Percentiles rank a stretch among this genome's conserved stretches.
Conservation (phyloP, 108 stramenopile genomes). For the Cyclotella choctawhatcheeana region DNA sequence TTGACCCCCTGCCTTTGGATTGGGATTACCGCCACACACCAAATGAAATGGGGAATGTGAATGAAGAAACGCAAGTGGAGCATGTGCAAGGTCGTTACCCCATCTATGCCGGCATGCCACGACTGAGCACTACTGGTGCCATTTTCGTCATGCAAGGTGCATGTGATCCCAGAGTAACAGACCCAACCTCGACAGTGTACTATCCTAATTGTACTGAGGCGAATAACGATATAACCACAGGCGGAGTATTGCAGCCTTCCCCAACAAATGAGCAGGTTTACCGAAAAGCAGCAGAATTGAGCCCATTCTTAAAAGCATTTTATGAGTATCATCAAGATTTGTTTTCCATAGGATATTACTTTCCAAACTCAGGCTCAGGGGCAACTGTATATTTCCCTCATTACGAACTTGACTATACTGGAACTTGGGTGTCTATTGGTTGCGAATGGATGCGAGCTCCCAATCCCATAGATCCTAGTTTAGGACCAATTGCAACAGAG, state of each 20-base stretch:
- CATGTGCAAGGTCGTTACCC: constrained; percentile 29
- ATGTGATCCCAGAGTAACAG: constrained; percentile 53
- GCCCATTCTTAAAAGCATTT: constrained; percentile 54
- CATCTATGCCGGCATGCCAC: constrained; percentile 8
- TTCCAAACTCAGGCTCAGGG: constrained; percentile 64
- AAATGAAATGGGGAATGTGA: constrained; percentile 21
- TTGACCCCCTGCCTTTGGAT: constrained; percentile 51
- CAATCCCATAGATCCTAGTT: constrained; percentile 36
- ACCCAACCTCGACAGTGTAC: constrained; percentile 26
- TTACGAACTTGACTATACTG: constrained; percentile 4
- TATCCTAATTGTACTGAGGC: constrained; percentile 55
- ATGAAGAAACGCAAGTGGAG: constrained; percentile 51
- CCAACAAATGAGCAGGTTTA: constrained; percentile 37
- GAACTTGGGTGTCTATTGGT: constrained; percentile 47
- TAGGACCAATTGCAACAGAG: constrained; percentile 46
- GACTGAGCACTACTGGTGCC: constrained; percentile 45
- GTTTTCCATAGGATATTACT: constrained; percentile 37
- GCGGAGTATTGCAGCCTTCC: constrained; percentile 48
- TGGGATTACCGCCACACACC: constrained; percentile 45
- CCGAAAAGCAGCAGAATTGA: constrained; percentile 43
- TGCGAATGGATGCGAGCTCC: constrained; percentile 63
- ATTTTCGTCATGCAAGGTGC: constrained; percentile 53
- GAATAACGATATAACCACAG: constrained; percentile 49
- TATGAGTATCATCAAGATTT: constrained; percentile 54
- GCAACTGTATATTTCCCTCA: constrained; percentile 46